A percentile compares a stretch with the other conserved stretches of the same genome.
Evolutionary conservation across 1,284 basidiomycete species (phyloP).

Genomic region (Microstroma glucosiphilum): DNA sequence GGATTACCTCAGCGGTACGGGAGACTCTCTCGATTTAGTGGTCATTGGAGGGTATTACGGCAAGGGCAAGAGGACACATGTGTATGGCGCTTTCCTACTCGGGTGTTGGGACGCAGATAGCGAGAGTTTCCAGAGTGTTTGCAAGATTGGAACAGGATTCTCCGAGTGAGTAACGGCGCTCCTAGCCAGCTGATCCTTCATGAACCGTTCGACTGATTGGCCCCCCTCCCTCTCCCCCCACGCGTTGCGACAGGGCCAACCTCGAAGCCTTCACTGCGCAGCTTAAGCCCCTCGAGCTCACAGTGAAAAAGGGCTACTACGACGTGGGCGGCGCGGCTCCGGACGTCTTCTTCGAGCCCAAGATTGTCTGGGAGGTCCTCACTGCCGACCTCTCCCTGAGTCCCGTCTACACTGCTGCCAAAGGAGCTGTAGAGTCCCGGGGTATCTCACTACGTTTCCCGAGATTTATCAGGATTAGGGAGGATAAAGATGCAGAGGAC

Average conservation of each 20-base stretch:
- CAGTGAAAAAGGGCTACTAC: constrained; percentile 54
- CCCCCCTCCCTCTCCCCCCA: no score
- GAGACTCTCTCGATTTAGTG: constrained; percentile 93
- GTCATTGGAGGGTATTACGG: constrained; percentile 96
- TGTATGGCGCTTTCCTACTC: constrained; percentile 48
- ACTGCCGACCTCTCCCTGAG: constrained; percentile 93
- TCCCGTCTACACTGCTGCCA: constrained; percentile 94
- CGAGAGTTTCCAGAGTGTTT: constrained; percentile 53
- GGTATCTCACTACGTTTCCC: constrained; percentile 92
- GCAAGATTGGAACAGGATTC: constrained; percentile 98
- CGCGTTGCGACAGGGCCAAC: not conserved
- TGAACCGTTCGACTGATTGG: no score
- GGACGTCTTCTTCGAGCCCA: constrained; percentile 46
- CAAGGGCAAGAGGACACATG: constrained; percentile 83
- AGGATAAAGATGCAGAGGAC: constrained; percentile 86
- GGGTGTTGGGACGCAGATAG: constrained; percentile 45
- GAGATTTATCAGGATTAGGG: constrained; percentile 78
- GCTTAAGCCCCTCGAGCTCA: constrained; percentile 71
- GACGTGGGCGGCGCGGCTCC: constrained; percentile 60
- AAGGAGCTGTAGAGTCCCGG: constrained; percentile 57
- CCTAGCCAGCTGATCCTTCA: no score
- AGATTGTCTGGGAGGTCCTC: constrained; percentile 91
- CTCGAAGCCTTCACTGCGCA: constrained; percentile 1
- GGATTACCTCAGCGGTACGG: constrained; percentile 71
- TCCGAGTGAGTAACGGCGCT: constrained; percentile 63